Base-by-base conservation (phyloP, 768 basidiomycete species). In the Amanita inopinata region DNA sequence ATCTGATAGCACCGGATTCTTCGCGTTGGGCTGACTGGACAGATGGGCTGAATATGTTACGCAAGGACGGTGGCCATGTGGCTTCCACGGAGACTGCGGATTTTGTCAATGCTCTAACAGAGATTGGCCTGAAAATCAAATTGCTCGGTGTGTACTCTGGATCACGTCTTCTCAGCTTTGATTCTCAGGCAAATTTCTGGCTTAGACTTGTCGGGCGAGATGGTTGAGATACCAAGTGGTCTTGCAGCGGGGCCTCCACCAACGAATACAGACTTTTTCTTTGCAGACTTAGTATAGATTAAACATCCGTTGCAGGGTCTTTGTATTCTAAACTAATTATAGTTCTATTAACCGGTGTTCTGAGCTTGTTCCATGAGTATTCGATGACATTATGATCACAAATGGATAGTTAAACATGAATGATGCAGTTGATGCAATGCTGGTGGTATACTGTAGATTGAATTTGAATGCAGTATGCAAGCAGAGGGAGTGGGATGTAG, bases 21-120 rank as follows among this genome's bases (percentile, higher is more conserved):
- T 77, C 80, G 12, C 68, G 82, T 12, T 92, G 86, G 83, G 83
- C 87, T 11, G 91, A 94, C 62, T 94, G 91, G 91, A 88, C 88
- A 2, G 91, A 94, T 58, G 91, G 90, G 3, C 56, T 94, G 59
- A 88, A 88, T 53, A 85, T 93, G 79, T 70, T 93, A 31, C 69
- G 87, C 30, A 66, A 79, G 39, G 86, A 85, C 50, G 78, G 86
- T 12, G 83, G 85, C 5, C 87, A 88, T 56, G 85, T 90, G 45
- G 67, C 82, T 9, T 89, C 89, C 3, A 74, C 80, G 49, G 86
- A 91, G 61, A 92, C 91, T 0, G 83, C 83, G 28, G 82, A 80
- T 17, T 89, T 90, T 54, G 83, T 94, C 8, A 75, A 86, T 53
- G 80, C 83, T 6, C 64, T 94, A 51, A 94, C 91, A 2, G 90